phyloP scores from a whole-genome alignment of 208 protist genomes.

The Crithidia acanthocephali region DNA sequence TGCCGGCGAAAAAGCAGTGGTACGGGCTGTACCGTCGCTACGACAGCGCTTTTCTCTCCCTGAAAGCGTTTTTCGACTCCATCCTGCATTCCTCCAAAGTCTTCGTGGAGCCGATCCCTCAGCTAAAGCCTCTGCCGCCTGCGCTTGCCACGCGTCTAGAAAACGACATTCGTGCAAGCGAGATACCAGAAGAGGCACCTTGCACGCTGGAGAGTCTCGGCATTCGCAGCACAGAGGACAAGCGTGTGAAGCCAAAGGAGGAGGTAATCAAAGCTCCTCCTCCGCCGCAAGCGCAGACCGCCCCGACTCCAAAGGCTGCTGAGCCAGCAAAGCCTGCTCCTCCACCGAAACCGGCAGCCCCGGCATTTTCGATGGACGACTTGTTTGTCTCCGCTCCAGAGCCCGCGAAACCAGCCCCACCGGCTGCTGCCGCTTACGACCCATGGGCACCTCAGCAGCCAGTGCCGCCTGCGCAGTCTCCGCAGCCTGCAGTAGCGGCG shows the following conservation, averaged over 20 bases:
- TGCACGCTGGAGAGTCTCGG: constrained; percentile 62
- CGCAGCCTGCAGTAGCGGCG: not conserved
- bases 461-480: not conserved
- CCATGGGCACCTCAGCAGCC: constrained; percentile 5
- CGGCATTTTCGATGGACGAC: constrained; percentile 49
- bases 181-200: constrained; percentile 30
- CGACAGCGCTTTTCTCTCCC: constrained; percentile 25
- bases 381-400: constrained; percentile 27
- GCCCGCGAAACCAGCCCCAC: constrained; percentile 3
- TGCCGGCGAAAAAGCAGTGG: constrained; percentile 56
- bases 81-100: constrained; percentile 56
- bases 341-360: not conserved
- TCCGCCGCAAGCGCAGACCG: not conserved
- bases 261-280: constrained; percentile 14
- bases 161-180: constrained; percentile 41
- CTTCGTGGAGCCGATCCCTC: constrained; percentile 57
- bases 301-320: not conserved
- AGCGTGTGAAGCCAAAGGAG: constrained; percentile 8
- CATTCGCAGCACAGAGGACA: constrained; percentile 33
- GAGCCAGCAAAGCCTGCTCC: not conserved
- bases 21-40: constrained; percentile 46
- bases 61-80: constrained; percentile 56
- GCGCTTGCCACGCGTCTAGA: constrained; percentile 49
- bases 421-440: not conserved
- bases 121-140: constrained; percentile 55